Conservation (phyloP, 345 rosid species). For the Eucalyptus virginea region DNA sequence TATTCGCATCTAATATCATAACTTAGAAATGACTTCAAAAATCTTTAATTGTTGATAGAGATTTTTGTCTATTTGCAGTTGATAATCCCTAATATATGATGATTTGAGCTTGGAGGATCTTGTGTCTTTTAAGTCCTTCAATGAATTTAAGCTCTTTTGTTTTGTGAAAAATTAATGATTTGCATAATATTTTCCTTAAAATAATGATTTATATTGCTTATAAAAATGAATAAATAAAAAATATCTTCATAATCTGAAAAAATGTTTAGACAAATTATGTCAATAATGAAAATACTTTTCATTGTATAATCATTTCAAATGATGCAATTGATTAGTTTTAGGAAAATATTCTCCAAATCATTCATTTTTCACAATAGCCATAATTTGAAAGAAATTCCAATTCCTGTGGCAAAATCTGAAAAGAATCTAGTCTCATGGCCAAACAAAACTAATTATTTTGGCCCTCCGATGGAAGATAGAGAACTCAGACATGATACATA, state of each 20-base stretch:
- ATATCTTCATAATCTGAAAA: not conserved
- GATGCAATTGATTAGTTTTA: not conserved
- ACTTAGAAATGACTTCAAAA: not conserved
- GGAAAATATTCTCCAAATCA: not conserved
- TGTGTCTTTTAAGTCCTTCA: not conserved
- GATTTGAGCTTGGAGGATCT: not conserved
- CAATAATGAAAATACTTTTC: not conserved
- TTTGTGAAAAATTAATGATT: not conserved
- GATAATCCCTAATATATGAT: not conserved
- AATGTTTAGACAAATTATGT: not conserved
- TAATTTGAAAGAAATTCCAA: not conserved
- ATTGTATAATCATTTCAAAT: not conserved
- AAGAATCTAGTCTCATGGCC: not conserved
- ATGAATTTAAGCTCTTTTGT: not conserved
- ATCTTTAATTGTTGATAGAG: not conserved
- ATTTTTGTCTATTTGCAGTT: not conserved
- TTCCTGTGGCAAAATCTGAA: not conserved
- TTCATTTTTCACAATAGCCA: not conserved
- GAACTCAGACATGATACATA: too few species aligned
- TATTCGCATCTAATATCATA: not conserved
- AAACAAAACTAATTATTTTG: not conserved
- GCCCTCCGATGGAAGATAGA: too few species aligned
- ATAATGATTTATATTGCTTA: not conserved
- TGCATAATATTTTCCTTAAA: not conserved
- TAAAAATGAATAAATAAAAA: not conserved